Evolutionary conservation across 768 basidiomycete species (phyloP).

Genomic region (Kwoniella sp.): DNA sequence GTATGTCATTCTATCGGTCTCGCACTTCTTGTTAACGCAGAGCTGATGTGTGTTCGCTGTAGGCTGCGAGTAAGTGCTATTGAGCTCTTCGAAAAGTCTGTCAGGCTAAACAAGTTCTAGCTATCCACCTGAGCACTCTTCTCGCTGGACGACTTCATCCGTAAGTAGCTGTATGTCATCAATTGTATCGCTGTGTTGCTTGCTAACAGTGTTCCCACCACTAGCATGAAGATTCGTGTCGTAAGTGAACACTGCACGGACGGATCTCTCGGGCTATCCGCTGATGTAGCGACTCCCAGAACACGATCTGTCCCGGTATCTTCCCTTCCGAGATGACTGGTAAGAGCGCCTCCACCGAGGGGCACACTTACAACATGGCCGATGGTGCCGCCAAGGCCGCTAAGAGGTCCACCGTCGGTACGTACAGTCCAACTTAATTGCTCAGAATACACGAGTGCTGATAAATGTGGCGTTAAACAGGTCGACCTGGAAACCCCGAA

Average conservation of each 20-base stretch:
- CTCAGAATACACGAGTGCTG: neutral
- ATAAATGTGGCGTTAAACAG: slow-evolving; percentile 15
- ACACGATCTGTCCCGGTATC: slow-evolving; percentile 53
- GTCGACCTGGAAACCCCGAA: slow-evolving; percentile 47
- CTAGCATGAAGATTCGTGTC: slow-evolving; percentile 53
- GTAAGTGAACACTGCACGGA: neutral
- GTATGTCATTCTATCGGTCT: slow-evolving; percentile 23
- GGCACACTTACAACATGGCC: slow-evolving; percentile 29
- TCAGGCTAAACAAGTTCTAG: slow-evolving; percentile 9
- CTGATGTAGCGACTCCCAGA: slow-evolving; percentile 1
- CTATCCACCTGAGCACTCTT: slow-evolving; percentile 37
- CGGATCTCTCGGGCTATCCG: neutral
- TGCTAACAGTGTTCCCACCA: neutral
- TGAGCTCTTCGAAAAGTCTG: neutral
- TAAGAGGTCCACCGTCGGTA: slow-evolving; percentile 30
- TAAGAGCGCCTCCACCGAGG: slow-evolving; percentile 14
- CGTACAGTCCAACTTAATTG: neutral
- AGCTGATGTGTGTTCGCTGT: too few species aligned
- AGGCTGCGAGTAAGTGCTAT: slow-evolving; percentile 39
- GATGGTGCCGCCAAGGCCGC: slow-evolving; percentile 29
- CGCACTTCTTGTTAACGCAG: neutral
- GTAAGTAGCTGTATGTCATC: slow-evolving; percentile 20
- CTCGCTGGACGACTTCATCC: slow-evolving; percentile 47
- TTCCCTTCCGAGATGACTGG: slow-evolving; percentile 55
- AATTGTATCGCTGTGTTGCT: neutral